A percentile compares a stretch with the other conserved stretches of the same genome.
Conservation (phyloP, 352 stramenopile species). For the Phytophthora meadii region DNA sequence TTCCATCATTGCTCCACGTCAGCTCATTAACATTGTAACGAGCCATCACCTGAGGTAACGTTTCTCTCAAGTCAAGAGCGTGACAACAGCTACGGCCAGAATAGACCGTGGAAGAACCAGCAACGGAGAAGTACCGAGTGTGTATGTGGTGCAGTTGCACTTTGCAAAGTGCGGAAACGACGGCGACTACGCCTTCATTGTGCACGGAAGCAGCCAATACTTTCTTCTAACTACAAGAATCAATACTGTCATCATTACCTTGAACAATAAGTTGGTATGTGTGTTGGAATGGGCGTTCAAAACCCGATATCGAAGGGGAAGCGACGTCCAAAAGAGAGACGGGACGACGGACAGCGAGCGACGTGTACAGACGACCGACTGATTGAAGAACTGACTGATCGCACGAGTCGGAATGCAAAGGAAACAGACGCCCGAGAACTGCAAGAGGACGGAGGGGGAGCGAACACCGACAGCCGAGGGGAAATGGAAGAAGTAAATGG, state of each 20-base stretch:
- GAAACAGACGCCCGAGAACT: slow-evolving; percentile 16
- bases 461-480: slow-evolving; percentile 1
- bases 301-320: slow-evolving; percentile 5
- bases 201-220: slow-evolving; percentile 11
- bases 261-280: slow-evolving; percentile 28
- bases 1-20: slow-evolving; percentile 20
- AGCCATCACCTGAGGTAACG: slow-evolving; percentile 11
- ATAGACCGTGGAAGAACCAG: slow-evolving; percentile 13
- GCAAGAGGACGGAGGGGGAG: neutral
- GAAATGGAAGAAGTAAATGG: neutral
- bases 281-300: slow-evolving; percentile 3
- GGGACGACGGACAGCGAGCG: slow-evolving; percentile 19
- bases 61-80: slow-evolving; percentile 16
- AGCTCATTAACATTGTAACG: slow-evolving; percentile 1
- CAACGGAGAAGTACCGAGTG: slow-evolving; percentile 24
- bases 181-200: neutral
- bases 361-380: slow-evolving; percentile 18
- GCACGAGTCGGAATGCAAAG: slow-evolving; percentile 38
- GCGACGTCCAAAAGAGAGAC: slow-evolving; percentile 18
- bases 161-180: neutral
- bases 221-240: slow-evolving; percentile 14
- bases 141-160: slow-evolving; percentile 2
- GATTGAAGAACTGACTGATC: slow-evolving; percentile 12
- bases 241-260: slow-evolving; percentile 35
- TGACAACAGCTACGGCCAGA: slow-evolving; percentile 1